A percentile compares a stretch with the other conserved stretches of the same genome.
Evolutionary conservation across 768 basidiomycete genomes (phyloP).

Genomic region (Auriscalpium microsporum): DNA sequence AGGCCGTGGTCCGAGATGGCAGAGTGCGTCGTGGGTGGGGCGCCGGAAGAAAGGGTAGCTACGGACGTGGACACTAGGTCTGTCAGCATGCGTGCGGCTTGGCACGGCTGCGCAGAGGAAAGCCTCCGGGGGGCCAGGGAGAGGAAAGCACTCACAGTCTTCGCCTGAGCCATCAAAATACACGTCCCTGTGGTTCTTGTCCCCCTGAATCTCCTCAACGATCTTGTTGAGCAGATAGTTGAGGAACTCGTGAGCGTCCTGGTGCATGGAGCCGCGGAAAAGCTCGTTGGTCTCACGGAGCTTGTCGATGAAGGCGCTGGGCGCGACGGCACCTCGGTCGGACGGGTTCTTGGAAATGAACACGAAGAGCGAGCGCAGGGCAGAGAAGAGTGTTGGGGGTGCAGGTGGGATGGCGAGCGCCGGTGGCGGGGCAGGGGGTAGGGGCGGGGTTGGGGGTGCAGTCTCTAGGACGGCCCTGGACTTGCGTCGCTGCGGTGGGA

Average conservation of each 20-base stretch:
- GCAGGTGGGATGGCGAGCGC: conserved; percentile 43
- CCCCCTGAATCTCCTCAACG: conserved; percentile 85
- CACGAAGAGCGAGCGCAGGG: conserved; percentile 85
- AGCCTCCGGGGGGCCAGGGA: not conserved
- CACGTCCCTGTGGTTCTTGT: conserved; percentile 31
- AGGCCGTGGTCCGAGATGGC: conserved; percentile 32
- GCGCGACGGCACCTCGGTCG: conserved; percentile 80
- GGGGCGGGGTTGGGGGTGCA: conserved; percentile 17
- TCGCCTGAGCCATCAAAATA: conserved; percentile 33
- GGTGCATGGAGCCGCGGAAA: conserved; percentile 88
- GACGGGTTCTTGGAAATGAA: conserved; percentile 72
- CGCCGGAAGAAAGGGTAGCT: conserved; percentile 42
- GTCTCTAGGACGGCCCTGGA: conserved; percentile 29
- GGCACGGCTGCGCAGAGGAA: conserved; percentile 1
- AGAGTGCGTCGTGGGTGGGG: conserved; percentile 35
- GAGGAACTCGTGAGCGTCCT: conserved; percentile 97
- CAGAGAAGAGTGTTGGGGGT: conserved; percentile 78
- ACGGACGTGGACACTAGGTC: conserved; percentile 51
- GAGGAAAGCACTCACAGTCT: conserved; percentile 48
- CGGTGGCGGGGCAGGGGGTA: conserved; percentile 21
- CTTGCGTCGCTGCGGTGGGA: conserved; percentile 43
- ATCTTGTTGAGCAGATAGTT: conserved; percentile 91
- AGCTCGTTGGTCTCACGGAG: conserved; percentile 87
- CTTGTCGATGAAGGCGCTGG: conserved; percentile 88
- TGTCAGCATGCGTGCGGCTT: conserved; percentile 3